Percentiles rank a stretch among this genome's conserved stretches.
Evolutionary conservation across 2,329 filamentous ascomycete species (phyloP).

Genomic region (Intubia oerlemansii): DNA sequence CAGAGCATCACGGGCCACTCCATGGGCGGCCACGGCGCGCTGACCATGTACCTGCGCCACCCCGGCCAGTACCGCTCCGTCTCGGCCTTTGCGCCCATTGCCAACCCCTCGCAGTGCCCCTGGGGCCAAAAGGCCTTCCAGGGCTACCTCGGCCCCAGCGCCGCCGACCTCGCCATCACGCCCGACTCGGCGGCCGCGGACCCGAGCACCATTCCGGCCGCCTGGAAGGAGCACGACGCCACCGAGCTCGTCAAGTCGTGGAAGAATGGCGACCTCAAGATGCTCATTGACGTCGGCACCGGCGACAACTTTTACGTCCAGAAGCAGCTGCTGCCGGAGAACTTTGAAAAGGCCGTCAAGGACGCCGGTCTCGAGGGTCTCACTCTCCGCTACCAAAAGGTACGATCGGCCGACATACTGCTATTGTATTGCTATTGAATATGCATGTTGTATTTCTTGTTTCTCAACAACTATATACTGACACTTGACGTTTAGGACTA

Average conservation of each 20-base stretch:
- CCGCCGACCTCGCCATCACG: slow-evolving; percentile 1
- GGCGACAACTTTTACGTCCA: slow-evolving; percentile 95
- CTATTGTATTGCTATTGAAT: not conserved
- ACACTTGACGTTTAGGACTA: too few species aligned
- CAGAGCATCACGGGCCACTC: slow-evolving; percentile 84
- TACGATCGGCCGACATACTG: slow-evolving; percentile 16
- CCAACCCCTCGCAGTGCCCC: slow-evolving; percentile 65
- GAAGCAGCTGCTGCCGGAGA: slow-evolving; percentile 81
- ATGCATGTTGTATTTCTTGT: not conserved
- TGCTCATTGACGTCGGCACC: slow-evolving; percentile 81
- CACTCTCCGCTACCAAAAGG: slow-evolving; percentile 59
- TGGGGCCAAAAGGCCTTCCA: slow-evolving; percentile 94
- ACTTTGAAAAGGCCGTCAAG: slow-evolving; percentile 62
- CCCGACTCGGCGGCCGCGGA: slow-evolving; percentile 4
- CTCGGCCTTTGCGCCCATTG: slow-evolving; percentile 76
- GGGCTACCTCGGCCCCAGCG: slow-evolving; percentile 66
- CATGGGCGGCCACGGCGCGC: slow-evolving; percentile 91
- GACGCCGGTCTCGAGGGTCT: slow-evolving; percentile 53
- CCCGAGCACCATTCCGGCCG: slow-evolving; percentile 22
- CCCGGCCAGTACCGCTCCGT: slow-evolving; percentile 77
- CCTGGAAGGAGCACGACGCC: slow-evolving; percentile 80
- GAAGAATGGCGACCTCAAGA: slow-evolving; percentile 41
- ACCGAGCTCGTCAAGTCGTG: slow-evolving; percentile 69
- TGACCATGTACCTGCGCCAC: slow-evolving; percentile 82
- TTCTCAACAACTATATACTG: slow-evolving; percentile 15